Evolutionary conservation across 768 basidiomycete genomes (phyloP), one percentile per base, ranked within the genome.

Genomic region (Cystobasidium onofrii): DNA sequence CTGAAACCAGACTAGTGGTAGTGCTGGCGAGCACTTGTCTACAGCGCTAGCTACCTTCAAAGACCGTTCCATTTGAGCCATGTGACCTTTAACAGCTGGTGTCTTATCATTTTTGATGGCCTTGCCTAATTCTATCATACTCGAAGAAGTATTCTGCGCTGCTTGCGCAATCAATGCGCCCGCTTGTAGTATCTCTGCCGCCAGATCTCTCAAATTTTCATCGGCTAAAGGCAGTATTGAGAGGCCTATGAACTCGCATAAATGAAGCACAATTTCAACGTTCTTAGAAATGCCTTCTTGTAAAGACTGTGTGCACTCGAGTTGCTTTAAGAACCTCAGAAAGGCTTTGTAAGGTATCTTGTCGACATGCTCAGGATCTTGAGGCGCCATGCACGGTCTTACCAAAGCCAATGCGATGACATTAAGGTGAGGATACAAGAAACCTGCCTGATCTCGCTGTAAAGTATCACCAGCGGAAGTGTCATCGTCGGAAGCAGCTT

Each of bases 11-110:
- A 52, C 50, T 18, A 20, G 6, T 20, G 52, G 20, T 36, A 71
- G 23, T 9, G 36, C 55, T 17, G 52, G 36, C 7, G 34, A 23
- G 17, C 23, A 23, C 20, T 10, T 7, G 7, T 29, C 25, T 10
- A 71, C 23, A 12, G 33, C 15, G 1, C 46, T 1, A 71, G 36
- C 60, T n/a, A 60, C 10, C 36, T 71, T 71, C 23, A 36, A 15
- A 2, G 61, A 23, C n/a, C 69, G 20, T 31, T 44, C 34, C 31
- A 36, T 60, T 34, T 71, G 69, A 2, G 54, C 69, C 29, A 71
- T 25, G 23, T 23, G 25, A 20, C 69, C 69, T 23, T 54, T 54
- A 3, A 71, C 39, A 1, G 61, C 55, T n/a, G 33, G n/a, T 27
- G 25, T 13, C 10, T n/a, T n/a, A 15, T 60, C 69, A 10, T 36